Percentiles rank a stretch among this genome's conserved stretches.
Conservation (phyloP, 2,329 filamentous ascomycete species). For the Cladophialophora immunda region DNA sequence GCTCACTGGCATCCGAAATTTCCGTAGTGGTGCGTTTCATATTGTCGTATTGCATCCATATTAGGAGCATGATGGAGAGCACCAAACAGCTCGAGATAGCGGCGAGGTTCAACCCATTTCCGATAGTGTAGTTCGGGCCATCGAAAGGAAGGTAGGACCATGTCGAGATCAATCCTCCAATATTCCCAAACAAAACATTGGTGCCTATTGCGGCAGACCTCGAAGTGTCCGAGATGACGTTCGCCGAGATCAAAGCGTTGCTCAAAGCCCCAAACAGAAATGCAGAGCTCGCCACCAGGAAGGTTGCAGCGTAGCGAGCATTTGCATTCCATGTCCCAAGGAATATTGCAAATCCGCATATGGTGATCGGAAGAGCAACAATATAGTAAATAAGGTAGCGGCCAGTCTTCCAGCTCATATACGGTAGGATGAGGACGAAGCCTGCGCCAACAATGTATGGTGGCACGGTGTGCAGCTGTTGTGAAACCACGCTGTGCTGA, state of each 20-base stretch:
- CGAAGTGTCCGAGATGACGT: conserved; percentile 75
- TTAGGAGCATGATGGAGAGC: conserved; percentile 56
- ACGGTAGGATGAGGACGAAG: conserved; percentile 70
- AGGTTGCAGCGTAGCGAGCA: conserved; percentile 75
- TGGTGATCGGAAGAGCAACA: conserved; percentile 67
- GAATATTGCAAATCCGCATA: conserved; percentile 76
- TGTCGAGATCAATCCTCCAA: conserved; percentile 73
- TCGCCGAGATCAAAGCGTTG: conserved; percentile 73
- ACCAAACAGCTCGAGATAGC: conserved; percentile 66
- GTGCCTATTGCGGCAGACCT: conserved; percentile 71
- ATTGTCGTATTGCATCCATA: conserved; percentile 73
- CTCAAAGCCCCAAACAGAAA: conserved; percentile 71
- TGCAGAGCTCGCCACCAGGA: conserved; percentile 70
- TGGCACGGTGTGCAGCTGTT: conserved; percentile 75
- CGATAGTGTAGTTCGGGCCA: conserved; percentile 72
- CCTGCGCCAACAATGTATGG: conserved; percentile 74
- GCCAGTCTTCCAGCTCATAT: conserved; percentile 69
- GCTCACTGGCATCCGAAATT: conserved; percentile 62
- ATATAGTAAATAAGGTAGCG: conserved; percentile 69
- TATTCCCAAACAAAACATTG: conserved; percentile 75
- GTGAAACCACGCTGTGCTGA: conserved; percentile 62
- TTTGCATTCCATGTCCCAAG: conserved; percentile 61
- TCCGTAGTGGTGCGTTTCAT: conserved; percentile 62
- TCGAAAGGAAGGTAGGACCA: conserved; percentile 73
- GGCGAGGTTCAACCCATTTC: conserved; percentile 75